Conservation (phyloP, 495 filamentous ascomycete species). For the Endocarpon pusillum region DNA sequence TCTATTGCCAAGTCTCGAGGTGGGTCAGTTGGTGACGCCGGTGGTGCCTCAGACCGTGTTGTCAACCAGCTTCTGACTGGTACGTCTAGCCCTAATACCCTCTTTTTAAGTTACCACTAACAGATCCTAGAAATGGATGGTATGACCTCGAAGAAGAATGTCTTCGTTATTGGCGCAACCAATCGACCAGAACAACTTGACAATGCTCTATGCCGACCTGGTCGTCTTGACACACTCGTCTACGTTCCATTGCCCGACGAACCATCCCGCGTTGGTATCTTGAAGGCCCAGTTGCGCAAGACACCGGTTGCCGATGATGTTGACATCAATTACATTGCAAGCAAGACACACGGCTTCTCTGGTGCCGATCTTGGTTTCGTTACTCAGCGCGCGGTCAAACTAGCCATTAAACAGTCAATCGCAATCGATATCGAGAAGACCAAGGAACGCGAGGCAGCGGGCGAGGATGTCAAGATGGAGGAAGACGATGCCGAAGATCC, state of each 20-base stretch:
- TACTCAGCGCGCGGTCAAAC: slow-evolving; percentile 95
- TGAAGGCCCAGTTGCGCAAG: slow-evolving; percentile 95
- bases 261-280: slow-evolving; percentile 66
- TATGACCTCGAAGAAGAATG: slow-evolving; percentile 99
- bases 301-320: slow-evolving; percentile 82
- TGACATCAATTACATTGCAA: slow-evolving; percentile 78
- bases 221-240: slow-evolving; percentile 94
- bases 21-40: slow-evolving; percentile 90
- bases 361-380: slow-evolving; percentile 99
- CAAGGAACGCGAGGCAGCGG: slow-evolving; percentile 77
- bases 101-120: slow-evolving; percentile 25
- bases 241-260: slow-evolving; percentile 95
- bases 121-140: slow-evolving; percentile 76
- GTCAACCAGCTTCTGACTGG: slow-evolving; percentile 98
- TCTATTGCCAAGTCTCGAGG: slow-evolving; percentile 99
- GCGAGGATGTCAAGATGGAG: slow-evolving; percentile 62
- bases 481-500: slow-evolving; percentile 75
- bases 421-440: slow-evolving; percentile 67
- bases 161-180: slow-evolving; percentile 97
- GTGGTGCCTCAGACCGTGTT: slow-evolving; percentile 96
- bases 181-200: slow-evolving; percentile 98
- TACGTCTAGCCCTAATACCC: slow-evolving; percentile 28
- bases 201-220: slow-evolving; percentile 91
- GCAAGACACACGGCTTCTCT: slow-evolving; percentile 96
- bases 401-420: slow-evolving; percentile 98